Percentiles rank a stretch among this genome's conserved stretches.
These are phyloP conservation scores for Ophiognomonia clavigignenti-juglandacearum DNA, from an alignment of 2,329 filamentous ascomycete species.

Conservation along the genomic window DNA sequence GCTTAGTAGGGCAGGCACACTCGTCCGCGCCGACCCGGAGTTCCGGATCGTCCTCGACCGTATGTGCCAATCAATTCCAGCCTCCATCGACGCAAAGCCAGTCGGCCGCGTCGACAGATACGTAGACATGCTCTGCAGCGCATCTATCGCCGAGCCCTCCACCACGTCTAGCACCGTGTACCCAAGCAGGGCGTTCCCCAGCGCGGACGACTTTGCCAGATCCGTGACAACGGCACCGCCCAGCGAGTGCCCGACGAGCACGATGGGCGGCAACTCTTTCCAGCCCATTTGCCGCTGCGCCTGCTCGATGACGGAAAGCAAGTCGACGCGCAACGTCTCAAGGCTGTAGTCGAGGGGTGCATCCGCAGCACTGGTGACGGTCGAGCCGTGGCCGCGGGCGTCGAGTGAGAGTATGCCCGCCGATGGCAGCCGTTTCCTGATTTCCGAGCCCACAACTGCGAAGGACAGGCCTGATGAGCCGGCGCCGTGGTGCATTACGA, in stretches of 20 bases:
- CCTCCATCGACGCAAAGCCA: slow-evolving; percentile 70
- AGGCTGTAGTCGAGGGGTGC: slow-evolving; percentile 61
- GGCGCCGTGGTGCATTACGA: slow-evolving; percentile 92
- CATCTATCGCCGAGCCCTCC: slow-evolving; percentile 92
- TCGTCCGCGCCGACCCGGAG: slow-evolving; percentile 74
- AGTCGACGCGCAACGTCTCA: slow-evolving; percentile 66
- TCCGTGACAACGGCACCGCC: slow-evolving; percentile 89
- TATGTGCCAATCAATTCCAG: slow-evolving; percentile 91
- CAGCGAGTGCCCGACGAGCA: slow-evolving; percentile 88
- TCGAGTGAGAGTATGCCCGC: slow-evolving; percentile 83
- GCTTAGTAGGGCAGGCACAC: slow-evolving; percentile 74
- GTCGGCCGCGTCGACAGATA: slow-evolving; percentile 79
- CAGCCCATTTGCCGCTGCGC: slow-evolving; percentile 68
- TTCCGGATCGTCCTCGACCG: slow-evolving; percentile 85
- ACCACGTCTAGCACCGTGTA: slow-evolving; percentile 94
- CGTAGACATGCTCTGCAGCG: slow-evolving; percentile 87
- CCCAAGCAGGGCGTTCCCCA: slow-evolving; percentile 69
- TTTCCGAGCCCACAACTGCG: slow-evolving; percentile 71
- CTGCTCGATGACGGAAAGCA: slow-evolving; percentile 63
- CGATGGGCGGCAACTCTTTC: slow-evolving; percentile 65
- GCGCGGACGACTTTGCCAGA: slow-evolving; percentile 61
- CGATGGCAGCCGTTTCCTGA: slow-evolving; percentile 69
- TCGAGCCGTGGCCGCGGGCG: slow-evolving; percentile 80
- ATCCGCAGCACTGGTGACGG: slow-evolving; percentile 40
- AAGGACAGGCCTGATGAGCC: slow-evolving; percentile 93